Percentiles rank a stretch among this genome's conserved stretches.
Conservation (phyloP, 768 basidiomycete species). For the Dacryopinax spathularia region DNA sequence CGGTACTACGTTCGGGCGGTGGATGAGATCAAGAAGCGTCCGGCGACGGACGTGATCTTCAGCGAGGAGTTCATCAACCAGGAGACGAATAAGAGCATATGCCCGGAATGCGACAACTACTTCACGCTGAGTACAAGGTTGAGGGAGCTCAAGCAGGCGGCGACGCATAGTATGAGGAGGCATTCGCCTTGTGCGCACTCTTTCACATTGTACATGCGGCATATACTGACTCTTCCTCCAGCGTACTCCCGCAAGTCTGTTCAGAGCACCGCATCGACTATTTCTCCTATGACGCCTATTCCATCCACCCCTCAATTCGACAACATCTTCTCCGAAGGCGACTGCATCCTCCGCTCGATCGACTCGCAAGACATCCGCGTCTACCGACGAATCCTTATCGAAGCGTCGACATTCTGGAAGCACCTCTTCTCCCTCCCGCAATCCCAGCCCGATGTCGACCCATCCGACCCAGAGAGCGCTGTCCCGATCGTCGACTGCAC, state of each 20-base stretch:
- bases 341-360: slow-evolving; percentile 2
- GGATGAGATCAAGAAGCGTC: slow-evolving; percentile 1
- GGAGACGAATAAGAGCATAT: not conserved
- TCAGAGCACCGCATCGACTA: not conserved
- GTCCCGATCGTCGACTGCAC: not conserved
- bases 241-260: slow-evolving; percentile 4
- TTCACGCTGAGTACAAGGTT: not conserved
- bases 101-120: slow-evolving; percentile 2
- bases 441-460: not conserved
- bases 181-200: not conserved
- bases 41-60: not conserved
- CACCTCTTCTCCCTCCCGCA: not conserved
- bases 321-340: not conserved
- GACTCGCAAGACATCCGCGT: slow-evolving; percentile 1
- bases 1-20: not conserved
- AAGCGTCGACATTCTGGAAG: not conserved
- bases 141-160: not conserved
- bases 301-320: not conserved
- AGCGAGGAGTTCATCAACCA: not conserved
- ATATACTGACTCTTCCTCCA: not conserved
- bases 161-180: not conserved
- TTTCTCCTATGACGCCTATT: not conserved
- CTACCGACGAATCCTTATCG: not conserved
- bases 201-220: not conserved
- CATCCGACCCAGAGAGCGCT: not conserved